Evolutionary conservation across 2,329 filamentous ascomycete genomes (phyloP).

Genomic region (Lachnellula suecica): DNA sequence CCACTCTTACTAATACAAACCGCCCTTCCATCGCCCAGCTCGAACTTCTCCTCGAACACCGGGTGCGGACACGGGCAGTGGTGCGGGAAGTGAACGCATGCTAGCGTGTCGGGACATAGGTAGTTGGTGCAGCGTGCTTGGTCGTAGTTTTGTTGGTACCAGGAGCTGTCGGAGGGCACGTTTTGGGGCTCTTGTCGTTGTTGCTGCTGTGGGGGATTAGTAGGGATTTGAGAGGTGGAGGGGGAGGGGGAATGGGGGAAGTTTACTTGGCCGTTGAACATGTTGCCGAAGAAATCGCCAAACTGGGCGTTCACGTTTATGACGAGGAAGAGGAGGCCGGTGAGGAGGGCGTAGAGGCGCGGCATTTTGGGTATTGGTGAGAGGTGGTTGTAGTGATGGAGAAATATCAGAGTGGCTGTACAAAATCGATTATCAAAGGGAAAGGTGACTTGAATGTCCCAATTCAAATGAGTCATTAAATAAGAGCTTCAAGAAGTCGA

Average conservation of each 20-base stretch:
- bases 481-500: no score
- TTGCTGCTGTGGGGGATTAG: slow-evolving; percentile 32
- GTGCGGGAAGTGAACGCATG: slow-evolving; percentile 94
- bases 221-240: slow-evolving; percentile 63
- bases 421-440: no score
- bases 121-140: slow-evolving; percentile 88
- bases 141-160: slow-evolving; percentile 74
- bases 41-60: slow-evolving; percentile 74
- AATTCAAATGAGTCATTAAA: no score
- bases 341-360: slow-evolving; percentile 40
- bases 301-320: slow-evolving; percentile 73
- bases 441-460: no score
- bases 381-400: no score
- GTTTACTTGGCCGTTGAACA: slow-evolving; percentile 71
- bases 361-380: no score
- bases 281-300: slow-evolving; percentile 97
- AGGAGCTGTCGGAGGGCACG: slow-evolving; percentile 77
- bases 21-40: slow-evolving; percentile 68
- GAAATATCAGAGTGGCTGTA: no score
- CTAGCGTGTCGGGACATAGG: slow-evolving; percentile 89
- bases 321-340: slow-evolving; percentile 55
- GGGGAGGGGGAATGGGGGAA: slow-evolving; percentile 56
- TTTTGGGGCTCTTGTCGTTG: slow-evolving; percentile 65
- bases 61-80: slow-evolving; percentile 93
- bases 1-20: slow-evolving; percentile 76